Conservation (phyloP, 2,329 filamentous ascomycete genomes). For the Fusarium chaquense region DNA sequence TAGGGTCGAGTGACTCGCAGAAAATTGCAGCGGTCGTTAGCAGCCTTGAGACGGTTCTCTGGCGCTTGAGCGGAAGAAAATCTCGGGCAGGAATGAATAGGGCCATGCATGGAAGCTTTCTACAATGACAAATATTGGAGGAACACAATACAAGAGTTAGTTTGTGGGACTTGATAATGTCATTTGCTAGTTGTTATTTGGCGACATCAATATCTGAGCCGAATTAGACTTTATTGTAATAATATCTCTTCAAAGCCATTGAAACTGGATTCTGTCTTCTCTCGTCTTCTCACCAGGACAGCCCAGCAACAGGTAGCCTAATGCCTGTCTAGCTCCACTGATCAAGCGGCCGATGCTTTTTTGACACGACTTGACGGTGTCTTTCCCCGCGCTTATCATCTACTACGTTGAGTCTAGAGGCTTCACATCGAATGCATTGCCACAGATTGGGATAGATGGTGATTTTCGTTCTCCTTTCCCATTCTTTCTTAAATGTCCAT, state of each 20-base stretch:
- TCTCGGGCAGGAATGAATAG: not conserved
- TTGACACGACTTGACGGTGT: slow-evolving; percentile 29
- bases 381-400: slow-evolving; percentile 37
- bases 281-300: not conserved
- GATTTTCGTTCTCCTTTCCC: slow-evolving; percentile 37
- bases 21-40: slow-evolving; percentile 23
- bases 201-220: not conserved
- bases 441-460: slow-evolving; percentile 17
- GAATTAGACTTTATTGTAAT: not conserved
- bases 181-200: not conserved
- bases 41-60: slow-evolving; percentile 21
- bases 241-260: not conserved
- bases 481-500: slow-evolving; percentile 35
- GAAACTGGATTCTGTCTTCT: slow-evolving; percentile 4
- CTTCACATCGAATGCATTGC: slow-evolving; percentile 21
- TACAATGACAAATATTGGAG: not conserved
- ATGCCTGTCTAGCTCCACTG: slow-evolving; percentile 11
- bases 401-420: slow-evolving; percentile 27
- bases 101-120: not conserved
- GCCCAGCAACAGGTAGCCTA: not conserved
- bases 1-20: slow-evolving; percentile 44
- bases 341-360: slow-evolving; percentile 16
- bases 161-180: not conserved
- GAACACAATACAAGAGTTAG: not conserved
- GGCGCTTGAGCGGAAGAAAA: not conserved